Evolutionary conservation across 352 stramenopile species (phyloP).

Genomic region (Globisporangium parvum): DNA sequence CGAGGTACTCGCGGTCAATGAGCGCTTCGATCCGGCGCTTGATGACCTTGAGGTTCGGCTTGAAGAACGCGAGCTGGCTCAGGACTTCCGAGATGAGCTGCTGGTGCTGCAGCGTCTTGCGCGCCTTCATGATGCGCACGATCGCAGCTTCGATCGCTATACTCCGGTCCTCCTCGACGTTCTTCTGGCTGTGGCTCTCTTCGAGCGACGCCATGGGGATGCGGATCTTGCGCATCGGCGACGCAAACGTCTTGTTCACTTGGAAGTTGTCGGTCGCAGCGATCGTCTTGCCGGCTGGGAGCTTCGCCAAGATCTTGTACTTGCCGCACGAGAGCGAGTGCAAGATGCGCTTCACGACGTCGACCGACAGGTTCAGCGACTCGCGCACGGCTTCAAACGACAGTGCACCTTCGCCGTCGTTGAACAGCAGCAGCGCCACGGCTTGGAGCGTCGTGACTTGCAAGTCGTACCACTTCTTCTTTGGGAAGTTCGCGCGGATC

Average conservation of each 20-base stretch:
- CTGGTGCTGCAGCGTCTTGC: constrained; percentile 96
- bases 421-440: constrained; percentile 94
- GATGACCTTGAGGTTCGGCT: constrained; percentile 96
- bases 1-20: constrained; percentile 98
- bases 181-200: constrained; percentile 97
- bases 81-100: constrained; percentile 98
- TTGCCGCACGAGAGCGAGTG: constrained; percentile 98
- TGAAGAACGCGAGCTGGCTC: constrained; percentile 97
- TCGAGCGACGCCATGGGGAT: constrained; percentile 99
- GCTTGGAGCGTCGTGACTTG: constrained; percentile 97
- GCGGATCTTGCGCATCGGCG: constrained; percentile 95
- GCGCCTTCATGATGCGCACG: constrained; percentile 99
- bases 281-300: constrained; percentile 92
- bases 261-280: constrained; percentile 91
- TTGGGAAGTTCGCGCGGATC: constrained; percentile 75
- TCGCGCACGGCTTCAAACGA: constrained; percentile 90
- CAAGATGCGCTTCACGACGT: constrained; percentile 96
- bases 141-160: constrained; percentile 99
- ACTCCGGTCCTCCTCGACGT: constrained; percentile 94
- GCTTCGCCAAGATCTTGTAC: constrained; percentile 97
- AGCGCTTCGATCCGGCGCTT: constrained; percentile 97
- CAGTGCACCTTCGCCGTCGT: constrained; percentile 79
- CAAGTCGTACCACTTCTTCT: constrained; percentile 95
- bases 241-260: constrained; percentile 93
- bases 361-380: constrained; percentile 92